A percentile compares a stretch with the other conserved stretches of the same genome.
phyloP scores from a whole-genome alignment of 2,329 filamentous ascomycete genomes.

The Dactylellina sp. region DNA sequence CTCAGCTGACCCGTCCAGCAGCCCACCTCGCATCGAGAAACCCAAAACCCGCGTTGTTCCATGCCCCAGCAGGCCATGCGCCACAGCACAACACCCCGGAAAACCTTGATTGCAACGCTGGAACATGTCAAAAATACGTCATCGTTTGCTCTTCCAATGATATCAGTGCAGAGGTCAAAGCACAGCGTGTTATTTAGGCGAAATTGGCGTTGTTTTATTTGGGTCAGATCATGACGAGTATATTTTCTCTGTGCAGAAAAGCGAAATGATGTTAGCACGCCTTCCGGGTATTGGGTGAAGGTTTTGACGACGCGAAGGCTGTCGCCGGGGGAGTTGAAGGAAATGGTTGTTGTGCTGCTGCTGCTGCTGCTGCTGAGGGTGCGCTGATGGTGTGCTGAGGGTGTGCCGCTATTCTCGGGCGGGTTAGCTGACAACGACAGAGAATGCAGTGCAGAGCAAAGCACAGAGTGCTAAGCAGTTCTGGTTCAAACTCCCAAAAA shows the following conservation, averaged over 20 bases:
- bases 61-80: conserved; percentile 1
- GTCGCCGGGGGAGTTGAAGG: too few relatives aligned
- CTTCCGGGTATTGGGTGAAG: background rate
- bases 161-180: conserved; percentile 4
- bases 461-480: conserved; percentile 3
- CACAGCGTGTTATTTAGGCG: conserved; percentile 27
- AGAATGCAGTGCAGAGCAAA: background rate
- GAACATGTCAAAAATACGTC: conserved; percentile 42
- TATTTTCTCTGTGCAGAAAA: background rate
- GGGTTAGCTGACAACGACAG: conserved; percentile 15
- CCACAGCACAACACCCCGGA: conserved; percentile 32
- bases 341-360: too few relatives aligned
- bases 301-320: background rate
- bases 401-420: conserved; percentile 42
- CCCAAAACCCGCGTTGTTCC: conserved; percentile 38
- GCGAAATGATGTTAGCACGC: background rate
- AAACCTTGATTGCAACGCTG: conserved; percentile 40
- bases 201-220: conserved; percentile 23
- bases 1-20: conserved; percentile 54
- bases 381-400: too few relatives aligned
- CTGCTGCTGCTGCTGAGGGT: too few relatives aligned
- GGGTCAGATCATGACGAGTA: background rate
- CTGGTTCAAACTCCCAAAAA: conserved; percentile 13
- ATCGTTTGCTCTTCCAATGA: conserved; percentile 41
- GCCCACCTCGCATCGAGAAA: conserved; percentile 44